Conservation (phyloP, 2,329 filamentous ascomycete genomes). For the Dothiorella sarmentorum region DNA sequence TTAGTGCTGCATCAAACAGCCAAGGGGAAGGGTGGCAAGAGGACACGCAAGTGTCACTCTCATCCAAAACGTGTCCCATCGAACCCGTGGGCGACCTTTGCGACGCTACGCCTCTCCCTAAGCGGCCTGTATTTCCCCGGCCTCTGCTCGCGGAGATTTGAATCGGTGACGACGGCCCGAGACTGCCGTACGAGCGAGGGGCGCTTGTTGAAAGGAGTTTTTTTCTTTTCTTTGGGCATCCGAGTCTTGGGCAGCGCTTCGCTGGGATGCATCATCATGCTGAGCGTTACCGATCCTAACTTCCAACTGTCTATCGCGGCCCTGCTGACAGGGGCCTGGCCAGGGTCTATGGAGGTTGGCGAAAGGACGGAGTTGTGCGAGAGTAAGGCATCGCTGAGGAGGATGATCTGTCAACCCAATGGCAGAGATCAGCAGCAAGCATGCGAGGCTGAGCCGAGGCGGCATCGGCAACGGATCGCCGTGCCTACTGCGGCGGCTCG, state of each 20-base stretch:
- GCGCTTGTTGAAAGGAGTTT: neutral
- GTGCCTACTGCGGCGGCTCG: neutral
- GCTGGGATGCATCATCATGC: too few relatives aligned
- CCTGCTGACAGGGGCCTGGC: neutral
- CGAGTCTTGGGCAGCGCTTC: conserved; percentile 4
- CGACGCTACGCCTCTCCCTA: conserved; percentile 9
- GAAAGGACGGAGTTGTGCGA: neutral
- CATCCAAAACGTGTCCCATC: neutral
- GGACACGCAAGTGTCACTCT: neutral
- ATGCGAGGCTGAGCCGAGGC: conserved; percentile 7
- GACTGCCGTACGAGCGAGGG: conserved; percentile 10
- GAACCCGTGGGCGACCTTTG: neutral
- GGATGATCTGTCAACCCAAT: conserved; percentile 6
- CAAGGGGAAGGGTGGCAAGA: neutral
- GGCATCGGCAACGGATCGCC: conserved; percentile 5
- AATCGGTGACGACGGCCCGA: conserved; percentile 3
- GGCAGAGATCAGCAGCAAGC: conserved; percentile 14
- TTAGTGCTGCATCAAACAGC: conserved; percentile 4
- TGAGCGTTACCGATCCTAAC: neutral
- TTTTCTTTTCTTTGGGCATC: conserved; percentile 14
- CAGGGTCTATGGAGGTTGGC: neutral
- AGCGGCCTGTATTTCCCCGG: neutral
- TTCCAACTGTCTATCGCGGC: neutral
- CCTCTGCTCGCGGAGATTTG: conserved; percentile 12
- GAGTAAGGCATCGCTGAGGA: neutral